Base-by-base conservation (phyloP, 2,329 filamentous ascomycete genomes). In the Aspergillus pseudoglaucus region DNA sequence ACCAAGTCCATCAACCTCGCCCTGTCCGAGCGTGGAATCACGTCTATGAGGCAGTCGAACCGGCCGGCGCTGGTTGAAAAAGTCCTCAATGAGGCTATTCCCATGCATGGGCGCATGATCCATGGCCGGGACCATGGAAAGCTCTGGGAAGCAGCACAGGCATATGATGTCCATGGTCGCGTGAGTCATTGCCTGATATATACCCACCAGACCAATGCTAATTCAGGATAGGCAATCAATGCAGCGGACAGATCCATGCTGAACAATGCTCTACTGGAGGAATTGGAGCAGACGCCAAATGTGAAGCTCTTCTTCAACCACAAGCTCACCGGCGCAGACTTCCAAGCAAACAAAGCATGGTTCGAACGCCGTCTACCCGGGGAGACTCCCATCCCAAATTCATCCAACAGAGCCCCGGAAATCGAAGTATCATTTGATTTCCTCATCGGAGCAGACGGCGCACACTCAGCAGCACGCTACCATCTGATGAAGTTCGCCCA, bases 1-100 rank as follows among this genome's bases (percentile, higher is more conserved):
- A 95, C 90, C 51, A 95, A 90, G 67, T 97, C 93, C n/a, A 98
- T 98, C 75, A 98, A 98, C 64, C 74, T 98, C 47, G 91, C 93
- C 18, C 76, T 98, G 1, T 97, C 93, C 0, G 90, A 97, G 66
- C 83, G 93, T 49, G 93, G 93, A 27, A 90, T 97, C 66, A 87
- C 93, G 66, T 88, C 91, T 18, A 84, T 98, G 70, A 80, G 81
- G 45, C 75, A 87, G 58, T 82, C 87, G 1, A 80, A 82, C 22
- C 79, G 83, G 27, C 71, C 81, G 3, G 78, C 76, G 3, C 78
- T 97, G 32, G 74, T 95, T 27, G 78, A 90, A 10, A 77, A 83
- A 57, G 82, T 97, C 27, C 77, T 95, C 59, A 74, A 74, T 1
- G 81, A 85, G 45, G 91, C 90, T 0, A 89, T 97, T 50, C 90